Evolutionary conservation across 2,329 filamentous ascomycete species (phyloP).

Genomic region (Diatrype stigma): DNA sequence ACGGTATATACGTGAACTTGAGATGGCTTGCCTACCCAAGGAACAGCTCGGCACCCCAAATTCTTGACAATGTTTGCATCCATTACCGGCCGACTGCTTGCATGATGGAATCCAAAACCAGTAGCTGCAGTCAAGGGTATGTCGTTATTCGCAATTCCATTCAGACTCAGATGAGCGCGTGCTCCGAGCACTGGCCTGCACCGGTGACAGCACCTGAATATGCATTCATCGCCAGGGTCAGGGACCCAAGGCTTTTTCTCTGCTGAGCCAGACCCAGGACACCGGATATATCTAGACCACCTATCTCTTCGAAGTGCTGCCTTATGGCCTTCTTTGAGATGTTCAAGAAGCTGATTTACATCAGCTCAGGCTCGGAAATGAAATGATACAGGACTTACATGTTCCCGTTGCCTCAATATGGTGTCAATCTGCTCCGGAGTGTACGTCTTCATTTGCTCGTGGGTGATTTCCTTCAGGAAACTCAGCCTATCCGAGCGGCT

Average conservation of each 20-base stretch:
- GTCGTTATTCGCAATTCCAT: conserved; percentile 46
- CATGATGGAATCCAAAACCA: conserved; percentile 49
- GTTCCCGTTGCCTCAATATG: conserved; percentile 46
- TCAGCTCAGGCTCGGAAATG: too few relatives aligned
- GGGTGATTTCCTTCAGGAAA: conserved; percentile 41
- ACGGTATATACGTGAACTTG: background rate
- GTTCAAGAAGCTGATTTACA: conserved; percentile 25
- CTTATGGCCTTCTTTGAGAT: conserved; percentile 22
- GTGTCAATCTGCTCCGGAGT: conserved; percentile 41
- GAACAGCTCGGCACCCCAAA: conserved; percentile 35
- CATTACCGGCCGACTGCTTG: conserved; percentile 39
- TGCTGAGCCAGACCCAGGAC: too few relatives aligned
- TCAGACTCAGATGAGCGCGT: conserved; percentile 45
- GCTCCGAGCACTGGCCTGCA: conserved; percentile 43
- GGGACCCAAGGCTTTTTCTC: conserved; percentile 35
- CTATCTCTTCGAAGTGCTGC: conserved; percentile 12
- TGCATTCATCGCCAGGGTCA: conserved; percentile 38
- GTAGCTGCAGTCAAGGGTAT: conserved; percentile 44
- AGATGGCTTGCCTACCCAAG: conserved; percentile 28
- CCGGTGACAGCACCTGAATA: conserved; percentile 44
- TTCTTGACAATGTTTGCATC: conserved; percentile 34
- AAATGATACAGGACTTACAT: conserved; percentile 31
- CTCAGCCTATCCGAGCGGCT: conserved; percentile 38
- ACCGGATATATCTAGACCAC: too few relatives aligned
- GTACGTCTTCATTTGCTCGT: conserved; percentile 41